Conservation (phyloP, 805 yeast genomes). For the Saccharomycopsis schoenii region DNA sequence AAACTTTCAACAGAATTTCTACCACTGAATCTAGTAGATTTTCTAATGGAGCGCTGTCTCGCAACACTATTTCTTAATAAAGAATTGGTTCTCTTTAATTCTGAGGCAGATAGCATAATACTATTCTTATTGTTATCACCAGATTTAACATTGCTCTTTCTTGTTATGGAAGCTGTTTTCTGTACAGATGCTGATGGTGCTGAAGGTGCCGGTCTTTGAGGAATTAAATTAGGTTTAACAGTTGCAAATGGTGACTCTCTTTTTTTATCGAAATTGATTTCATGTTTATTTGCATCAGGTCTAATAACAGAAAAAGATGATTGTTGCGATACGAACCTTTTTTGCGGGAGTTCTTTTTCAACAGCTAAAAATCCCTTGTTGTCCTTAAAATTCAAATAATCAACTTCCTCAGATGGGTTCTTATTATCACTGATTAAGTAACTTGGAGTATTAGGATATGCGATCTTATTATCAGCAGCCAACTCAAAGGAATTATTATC, state of each 20-base stretch:
- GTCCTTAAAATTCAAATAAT: slow-evolving; percentile 47
- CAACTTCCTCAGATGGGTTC: slow-evolving; percentile 26
- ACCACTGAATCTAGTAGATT: slow-evolving; percentile 21
- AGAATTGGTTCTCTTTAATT: slow-evolving; percentile 4
- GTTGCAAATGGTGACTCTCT: slow-evolving; percentile 60
- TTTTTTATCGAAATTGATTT: slow-evolving; percentile 74
- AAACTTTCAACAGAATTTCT: slow-evolving; percentile 34
- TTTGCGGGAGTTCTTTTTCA: slow-evolving; percentile 8
- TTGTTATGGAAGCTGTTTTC: background rate
- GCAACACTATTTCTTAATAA: slow-evolving; percentile 2
- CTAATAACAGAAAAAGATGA: slow-evolving; percentile 60
- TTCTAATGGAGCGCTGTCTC: background rate
- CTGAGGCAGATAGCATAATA: slow-evolving; percentile 1
- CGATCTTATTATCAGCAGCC: slow-evolving; percentile 30
- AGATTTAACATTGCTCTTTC: background rate
- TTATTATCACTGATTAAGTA: slow-evolving; percentile 38
- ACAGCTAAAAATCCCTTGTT: slow-evolving; percentile 3
- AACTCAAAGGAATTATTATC: slow-evolving; percentile 46
- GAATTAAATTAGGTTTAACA: slow-evolving; percentile 36
- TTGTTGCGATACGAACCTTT: slow-evolving; percentile 16
- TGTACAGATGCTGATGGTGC: slow-evolving; percentile 8
- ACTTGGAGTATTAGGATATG: slow-evolving; percentile 62
- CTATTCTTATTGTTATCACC: background rate
- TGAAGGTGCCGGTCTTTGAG: slow-evolving; percentile 19
- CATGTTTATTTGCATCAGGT: slow-evolving; percentile 44